Evolutionary conservation across 2,329 filamentous ascomycete species (phyloP).

Genomic region (Xylaria sp.): DNA sequence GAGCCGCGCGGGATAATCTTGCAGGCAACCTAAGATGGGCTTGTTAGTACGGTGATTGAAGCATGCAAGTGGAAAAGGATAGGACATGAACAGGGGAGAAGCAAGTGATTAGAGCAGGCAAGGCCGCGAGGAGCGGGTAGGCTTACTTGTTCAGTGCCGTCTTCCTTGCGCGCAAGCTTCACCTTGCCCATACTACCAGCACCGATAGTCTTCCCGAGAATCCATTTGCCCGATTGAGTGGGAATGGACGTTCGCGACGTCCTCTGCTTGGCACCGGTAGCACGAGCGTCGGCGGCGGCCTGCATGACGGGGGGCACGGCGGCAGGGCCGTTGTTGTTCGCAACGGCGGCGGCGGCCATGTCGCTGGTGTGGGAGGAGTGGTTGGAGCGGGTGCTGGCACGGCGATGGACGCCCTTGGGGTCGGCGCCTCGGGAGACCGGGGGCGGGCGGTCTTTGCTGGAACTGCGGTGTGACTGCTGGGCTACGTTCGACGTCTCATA

Average conservation of each 20-base stretch:
- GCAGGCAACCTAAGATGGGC: slow-evolving; percentile 78
- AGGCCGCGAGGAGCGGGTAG: slow-evolving; percentile 24
- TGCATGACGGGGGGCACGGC: slow-evolving; percentile 61
- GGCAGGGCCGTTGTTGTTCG: slow-evolving; percentile 63
- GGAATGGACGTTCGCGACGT: slow-evolving; percentile 84
- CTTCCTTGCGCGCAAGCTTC: slow-evolving; percentile 90
- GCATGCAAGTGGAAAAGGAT: slow-evolving; percentile 1
- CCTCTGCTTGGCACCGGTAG: slow-evolving; percentile 61
- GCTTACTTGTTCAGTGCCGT: slow-evolving; percentile 88
- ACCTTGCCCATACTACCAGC: slow-evolving; percentile 99
- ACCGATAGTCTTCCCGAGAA: slow-evolving; percentile 95
- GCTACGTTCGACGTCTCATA: slow-evolving; percentile 77
- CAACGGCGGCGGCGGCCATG: slow-evolving; percentile 62
- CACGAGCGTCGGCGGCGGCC: slow-evolving; percentile 59
- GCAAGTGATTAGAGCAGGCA: slow-evolving; percentile 18
- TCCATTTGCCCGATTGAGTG: slow-evolving; percentile 91
- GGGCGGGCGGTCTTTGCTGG: slow-evolving; percentile 69
- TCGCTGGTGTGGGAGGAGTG: slow-evolving; percentile 54
- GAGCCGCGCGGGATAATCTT: slow-evolving; percentile 96
- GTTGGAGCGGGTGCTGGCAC: slow-evolving; percentile 62
- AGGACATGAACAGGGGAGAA: slow-evolving; percentile 24
- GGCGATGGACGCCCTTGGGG: slow-evolving; percentile 60
- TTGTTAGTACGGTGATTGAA: slow-evolving; percentile 37
- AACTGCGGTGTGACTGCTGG: slow-evolving; percentile 70
- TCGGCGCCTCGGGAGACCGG: slow-evolving; percentile 66